Conservation (phyloP, 2,329 filamentous ascomycete species). For the Emergomyces pasteurianus region DNA sequence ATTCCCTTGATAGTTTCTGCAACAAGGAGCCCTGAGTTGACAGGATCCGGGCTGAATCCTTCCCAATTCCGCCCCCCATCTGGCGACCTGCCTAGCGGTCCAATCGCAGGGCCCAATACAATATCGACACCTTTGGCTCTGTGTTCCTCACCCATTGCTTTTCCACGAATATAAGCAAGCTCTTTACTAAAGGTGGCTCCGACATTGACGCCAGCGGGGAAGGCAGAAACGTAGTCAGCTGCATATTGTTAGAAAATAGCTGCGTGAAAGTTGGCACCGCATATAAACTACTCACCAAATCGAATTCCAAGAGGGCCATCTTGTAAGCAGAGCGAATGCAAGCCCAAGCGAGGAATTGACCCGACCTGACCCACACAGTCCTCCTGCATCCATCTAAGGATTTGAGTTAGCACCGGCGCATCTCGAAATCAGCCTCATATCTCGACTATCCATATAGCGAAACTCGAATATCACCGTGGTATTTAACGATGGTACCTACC, state of each 20-base stretch:
- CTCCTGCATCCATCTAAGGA: conserved; percentile 51
- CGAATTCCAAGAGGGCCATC: conserved; percentile 75
- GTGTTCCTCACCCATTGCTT: conserved; percentile 64
- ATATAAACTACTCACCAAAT: conserved; percentile 34
- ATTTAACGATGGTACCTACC: conserved; percentile 40
- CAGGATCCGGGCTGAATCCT: conserved; percentile 59
- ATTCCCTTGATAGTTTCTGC: conserved; percentile 66
- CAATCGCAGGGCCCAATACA: conserved; percentile 65
- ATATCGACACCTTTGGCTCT: conserved; percentile 64
- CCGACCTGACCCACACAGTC: conserved; percentile 64
- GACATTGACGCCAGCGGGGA: conserved; percentile 64
- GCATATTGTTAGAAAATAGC: neutral
- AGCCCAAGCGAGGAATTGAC: conserved; percentile 41
- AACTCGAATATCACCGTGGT: neutral
- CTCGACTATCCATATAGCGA: neutral
- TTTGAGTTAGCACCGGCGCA: neutral
- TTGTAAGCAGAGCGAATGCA: conserved; percentile 68
- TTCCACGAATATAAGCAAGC: conserved; percentile 56
- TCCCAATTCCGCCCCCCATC: conserved; percentile 61
- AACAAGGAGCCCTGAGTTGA: conserved; percentile 60
- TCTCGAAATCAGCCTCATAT: neutral
- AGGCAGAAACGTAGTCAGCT: conserved; percentile 71
- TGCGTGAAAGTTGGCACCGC: neutral
- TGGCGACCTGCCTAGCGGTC: conserved; percentile 56
- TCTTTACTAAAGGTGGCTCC: conserved; percentile 71